phyloP scores from a whole-genome alignment of 345 rosid genomes.

The Zanthoxylum bungeanum region DNA sequence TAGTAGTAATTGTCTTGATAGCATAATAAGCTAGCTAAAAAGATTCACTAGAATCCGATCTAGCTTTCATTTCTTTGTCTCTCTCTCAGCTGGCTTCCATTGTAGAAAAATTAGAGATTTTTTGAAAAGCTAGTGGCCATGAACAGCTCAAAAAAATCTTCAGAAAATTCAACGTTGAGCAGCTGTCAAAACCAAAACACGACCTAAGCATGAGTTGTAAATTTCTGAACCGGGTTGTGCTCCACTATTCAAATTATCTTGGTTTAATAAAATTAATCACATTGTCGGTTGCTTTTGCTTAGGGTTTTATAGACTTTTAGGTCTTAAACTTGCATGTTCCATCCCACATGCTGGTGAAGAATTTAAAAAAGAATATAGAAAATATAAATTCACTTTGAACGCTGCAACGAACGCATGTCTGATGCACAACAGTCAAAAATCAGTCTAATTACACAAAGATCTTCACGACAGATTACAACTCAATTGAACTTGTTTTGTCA shows the following conservation, averaged over 20 bases:
- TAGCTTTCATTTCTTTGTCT: background rate
- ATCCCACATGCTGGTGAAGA: no score
- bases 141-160: background rate
- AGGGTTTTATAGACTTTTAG: no score
- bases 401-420: no score
- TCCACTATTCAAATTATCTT: no score
- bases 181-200: background rate
- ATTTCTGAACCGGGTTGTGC: background rate
- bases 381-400: no score
- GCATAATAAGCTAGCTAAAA: background rate
- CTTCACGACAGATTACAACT: no score
- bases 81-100: constrained; percentile 1
- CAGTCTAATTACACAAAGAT: no score
- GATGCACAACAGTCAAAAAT: no score
- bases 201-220: constrained; percentile 2
- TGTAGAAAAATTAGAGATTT: background rate
- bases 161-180: background rate
- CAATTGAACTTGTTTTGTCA: no score
- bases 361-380: no score
- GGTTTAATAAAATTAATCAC: background rate
- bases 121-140: background rate
- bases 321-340: no score
- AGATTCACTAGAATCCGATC: background rate
- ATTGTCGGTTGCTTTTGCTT: no score
- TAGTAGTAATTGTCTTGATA: background rate